Evolutionary conservation across 176 grass and related monocot species (phyloP), one percentile per base, ranked within the genome.

Genomic region (Chrysopogon serrulatus): DNA sequence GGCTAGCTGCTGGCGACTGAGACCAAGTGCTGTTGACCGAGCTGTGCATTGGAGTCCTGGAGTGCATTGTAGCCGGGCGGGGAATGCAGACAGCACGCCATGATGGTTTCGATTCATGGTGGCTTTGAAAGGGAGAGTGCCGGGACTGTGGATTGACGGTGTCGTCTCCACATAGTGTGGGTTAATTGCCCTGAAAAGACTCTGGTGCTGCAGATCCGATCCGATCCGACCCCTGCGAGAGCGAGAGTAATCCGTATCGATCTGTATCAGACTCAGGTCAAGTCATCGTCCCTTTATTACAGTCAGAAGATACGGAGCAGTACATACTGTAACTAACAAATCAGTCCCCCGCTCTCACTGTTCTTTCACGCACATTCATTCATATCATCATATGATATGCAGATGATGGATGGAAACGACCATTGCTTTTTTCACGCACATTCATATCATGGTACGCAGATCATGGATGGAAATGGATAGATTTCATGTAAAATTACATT

Each of bases 91-190:
- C 69, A 40, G 60, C 30, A 26, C 23, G 33, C 19, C 70, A 54
- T 81, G 60, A 44, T 87, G 69, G 53, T 61, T 54, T 82, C 33
- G 64, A 24, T 35, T 45, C 44, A 65, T 73, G 78, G 57, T 39
- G 83, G 78, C 53, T 90, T 86, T 86, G 63, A 71, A 76, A 64
- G 45, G 24, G 68, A 28, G 19, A 16, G 16, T 27, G 57, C 72
- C 10, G 30, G 59, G 19, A n/a, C 21, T 65, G 27, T 49, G 71
- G 44, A 36, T 45, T 37, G 27, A 44, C 21, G 11, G 48, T 15
- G 56, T 21, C 37, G 42, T 27, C 15, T n/a, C 23, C 30, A 32
- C n/a, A n/a, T n/a, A n/a, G n/a, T n/a, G n/a, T n/a, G n/a, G n/a
- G n/a, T n/a, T n/a, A n/a, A 47, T 65, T 47, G 49, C 33, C 43